Base-by-base conservation (phyloP, 2,329 filamentous ascomycete genomes). In the Magnaporthales sp. region DNA sequence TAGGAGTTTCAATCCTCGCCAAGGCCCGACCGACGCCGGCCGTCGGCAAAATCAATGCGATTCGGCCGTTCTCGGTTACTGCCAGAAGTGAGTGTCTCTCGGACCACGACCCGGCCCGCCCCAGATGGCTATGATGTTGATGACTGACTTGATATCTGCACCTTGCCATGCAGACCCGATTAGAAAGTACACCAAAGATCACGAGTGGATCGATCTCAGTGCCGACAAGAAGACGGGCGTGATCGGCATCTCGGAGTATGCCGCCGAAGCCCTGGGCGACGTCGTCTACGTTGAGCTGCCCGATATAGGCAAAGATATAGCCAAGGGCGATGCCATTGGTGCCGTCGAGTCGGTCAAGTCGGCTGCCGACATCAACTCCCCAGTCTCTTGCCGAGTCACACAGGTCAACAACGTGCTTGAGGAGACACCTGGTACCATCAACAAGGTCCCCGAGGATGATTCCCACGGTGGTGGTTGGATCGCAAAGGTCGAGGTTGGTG, bases 331-430 rank as follows among this genome's bases (percentile, higher is more conserved):
- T 75, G 84, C 90, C 70, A 91, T 98, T 72, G 95, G 95, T 71
- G 93, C 94, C 68, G 94, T 99, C 73, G 95, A 99, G 83, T 97
- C 93, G 2, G 95, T 99, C 79, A 99, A 99, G 85, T 95, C 91
- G 69, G 95, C 95, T n/a, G 94, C 92, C 70, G 95, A 99, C 77
- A 97, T 99, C 83, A 90, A 97, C 81, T 89, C 92, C 15, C 95
- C 95, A 22, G 86, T 97, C 71, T 81, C 84, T 65, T 94, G 94
- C 75, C 90, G 81, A 72, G 87, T 99, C 68, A 84, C 86, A 51
- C 86, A 90, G 74, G 83, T 89, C 73, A 99, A 99, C 81, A 75
- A 75, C 11, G 75, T 82, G 68, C 85, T 99, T 69, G 91, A 96
- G 78, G 90, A 95, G 78, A 93, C 91, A 82, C 94, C 95, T 26